A percentile compares a stretch with the other conserved stretches of the same genome.
Conservation (phyloP, 805 yeast genomes). For the Myxozyma kluyveri region DNA sequence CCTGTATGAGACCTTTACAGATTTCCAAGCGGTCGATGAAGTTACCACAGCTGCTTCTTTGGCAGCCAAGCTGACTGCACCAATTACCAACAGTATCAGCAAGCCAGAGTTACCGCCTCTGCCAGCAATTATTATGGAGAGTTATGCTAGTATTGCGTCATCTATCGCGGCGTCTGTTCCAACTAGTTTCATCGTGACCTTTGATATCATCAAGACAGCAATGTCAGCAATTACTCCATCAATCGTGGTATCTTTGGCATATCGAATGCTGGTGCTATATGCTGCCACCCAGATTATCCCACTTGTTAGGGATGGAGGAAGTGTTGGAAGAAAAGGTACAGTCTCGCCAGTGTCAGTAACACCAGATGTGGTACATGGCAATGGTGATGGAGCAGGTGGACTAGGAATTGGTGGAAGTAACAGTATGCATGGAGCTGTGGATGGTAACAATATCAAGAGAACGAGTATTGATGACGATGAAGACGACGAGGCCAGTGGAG, state of each 20-base stretch:
- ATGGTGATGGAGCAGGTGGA: not conserved
- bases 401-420: not conserved
- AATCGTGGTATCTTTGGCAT: constrained; percentile 74
- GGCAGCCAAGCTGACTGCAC: constrained; percentile 9
- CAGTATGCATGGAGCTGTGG: not conserved
- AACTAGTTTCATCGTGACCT: constrained; percentile 41
- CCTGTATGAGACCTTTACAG: constrained; percentile 89
- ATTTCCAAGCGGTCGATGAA: constrained; percentile 48
- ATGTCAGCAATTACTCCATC: constrained; percentile 71
- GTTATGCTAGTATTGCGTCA: constrained; percentile 38
- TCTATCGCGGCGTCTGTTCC: constrained; percentile 43
- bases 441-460: not conserved
- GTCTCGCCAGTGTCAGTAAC: not conserved
- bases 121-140: constrained; percentile 42
- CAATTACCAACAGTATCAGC: not conserved
- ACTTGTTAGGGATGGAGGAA: not conserved
- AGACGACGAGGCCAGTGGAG: not conserved
- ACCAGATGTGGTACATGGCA: not conserved
- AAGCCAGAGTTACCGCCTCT: constrained; percentile 29
- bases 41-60: constrained; percentile 7
- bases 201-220: constrained; percentile 49
- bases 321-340: not conserved
- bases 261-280: constrained; percentile 76
- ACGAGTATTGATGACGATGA: constrained; percentile 6
- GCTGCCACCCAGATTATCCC: constrained; percentile 96